Base-by-base conservation (phyloP, 768 basidiomycete species). In the Tulasnella sp. region DNA sequence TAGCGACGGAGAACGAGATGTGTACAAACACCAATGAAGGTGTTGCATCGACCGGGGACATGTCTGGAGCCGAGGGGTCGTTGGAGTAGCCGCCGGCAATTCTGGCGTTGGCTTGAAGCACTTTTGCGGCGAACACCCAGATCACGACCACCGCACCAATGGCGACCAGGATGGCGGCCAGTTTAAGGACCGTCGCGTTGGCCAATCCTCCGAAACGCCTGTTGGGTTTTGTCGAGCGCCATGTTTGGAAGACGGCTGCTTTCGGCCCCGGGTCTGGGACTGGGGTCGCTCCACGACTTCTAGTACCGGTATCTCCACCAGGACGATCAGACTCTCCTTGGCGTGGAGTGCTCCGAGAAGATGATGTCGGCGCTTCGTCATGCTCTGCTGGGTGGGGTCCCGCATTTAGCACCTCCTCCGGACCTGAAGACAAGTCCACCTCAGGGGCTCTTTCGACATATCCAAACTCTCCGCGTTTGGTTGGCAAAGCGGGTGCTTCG, bases 21-120 rank as follows among this genome's bases (percentile, higher is more conserved):
- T 93, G 91, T 24, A 92, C 83, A 82, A 92, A 91, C 71, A 93
- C 74, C 40, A 81, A n/a, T 88, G 39, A 83, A 75, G 6, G 88
- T 42, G 80, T 77, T n/a, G 75, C 56, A 72, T 38, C 42, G 77
- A 76, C 79, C 48, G 81, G 74, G 31, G 79, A 34, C 36, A 76
- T 6, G 36, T 42, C 71, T n/a, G 77, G 40, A 31, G 68, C 27
- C 27, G 14, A 36, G 39, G 82, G 48, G 62, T 72, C 24, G 21
- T 21, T 42, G 12, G 72, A 52, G 14, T 79, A 77, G 56, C 48
- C 44, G 44, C 39, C 52, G 73, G 76, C 24, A 46, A 78, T 71
- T 12, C 74, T 80, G 52, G 71, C 68, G 16, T 36, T 48, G 16
- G 38, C 42, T 74, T 78, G 75, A 62, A 85, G 79, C 46, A 78